phyloP scores from a whole-genome alignment of 805 yeast genomes.

The Metschnikowia gelsemii region DNA sequence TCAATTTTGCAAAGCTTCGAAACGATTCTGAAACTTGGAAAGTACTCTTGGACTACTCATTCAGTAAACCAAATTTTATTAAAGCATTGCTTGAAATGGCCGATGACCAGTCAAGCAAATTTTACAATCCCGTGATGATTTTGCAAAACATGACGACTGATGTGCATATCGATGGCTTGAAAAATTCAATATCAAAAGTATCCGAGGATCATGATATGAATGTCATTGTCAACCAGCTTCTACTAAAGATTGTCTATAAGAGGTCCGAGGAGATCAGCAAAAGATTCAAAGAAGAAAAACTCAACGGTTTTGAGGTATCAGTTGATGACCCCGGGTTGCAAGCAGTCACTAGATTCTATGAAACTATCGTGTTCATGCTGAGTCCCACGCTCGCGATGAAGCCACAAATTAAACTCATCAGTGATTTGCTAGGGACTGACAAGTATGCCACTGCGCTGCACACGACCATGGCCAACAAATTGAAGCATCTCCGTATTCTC shows the following conservation, averaged over 20 bases:
- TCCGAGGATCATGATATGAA: constrained; percentile 59
- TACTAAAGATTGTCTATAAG: constrained; percentile 39
- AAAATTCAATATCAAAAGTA: constrained; percentile 58
- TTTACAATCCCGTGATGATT: constrained; percentile 64
- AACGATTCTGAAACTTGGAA: constrained; percentile 82
- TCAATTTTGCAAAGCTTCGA: constrained; percentile 66
- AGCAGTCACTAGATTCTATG: constrained; percentile 29
- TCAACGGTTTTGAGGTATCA: constrained; percentile 32
- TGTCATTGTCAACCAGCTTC: constrained; percentile 52
- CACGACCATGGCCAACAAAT: constrained; percentile 20
- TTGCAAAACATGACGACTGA: constrained; percentile 61
- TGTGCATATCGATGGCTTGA: constrained; percentile 64
- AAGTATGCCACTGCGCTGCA: constrained; percentile 8
- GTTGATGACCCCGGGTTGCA: constrained; percentile 16
- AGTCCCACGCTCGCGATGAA: constrained; percentile 3
- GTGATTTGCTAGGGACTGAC: constrained; percentile 6
- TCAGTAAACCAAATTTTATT: constrained; percentile 72
- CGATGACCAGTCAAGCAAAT: constrained; percentile 48
- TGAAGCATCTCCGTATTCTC: constrained; percentile 19
- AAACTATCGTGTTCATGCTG: constrained; percentile 24
- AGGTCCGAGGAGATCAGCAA: constrained; percentile 31
- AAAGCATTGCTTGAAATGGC: constrained; percentile 68
- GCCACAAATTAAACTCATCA: constrained; percentile 9
- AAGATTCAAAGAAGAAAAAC: constrained; percentile 21
- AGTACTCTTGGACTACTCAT: constrained; percentile 65